Evolutionary conservation across 2,329 filamentous ascomycete species (phyloP), one percentile per base, ranked within the genome.

Genomic region (Alternaria tenuissima): DNA sequence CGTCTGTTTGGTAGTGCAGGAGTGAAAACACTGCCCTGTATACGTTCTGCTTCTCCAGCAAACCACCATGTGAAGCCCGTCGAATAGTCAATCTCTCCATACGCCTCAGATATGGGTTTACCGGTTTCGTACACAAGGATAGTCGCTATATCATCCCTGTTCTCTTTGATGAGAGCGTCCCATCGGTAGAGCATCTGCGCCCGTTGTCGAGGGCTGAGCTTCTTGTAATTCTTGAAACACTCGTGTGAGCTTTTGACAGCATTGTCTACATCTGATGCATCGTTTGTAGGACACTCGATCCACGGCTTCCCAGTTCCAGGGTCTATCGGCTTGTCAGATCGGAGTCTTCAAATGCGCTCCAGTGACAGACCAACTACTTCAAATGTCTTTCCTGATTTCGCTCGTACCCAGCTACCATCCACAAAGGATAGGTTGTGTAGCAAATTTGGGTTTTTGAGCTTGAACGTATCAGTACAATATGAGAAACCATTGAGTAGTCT

Each of bases 151-250:
- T 91, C 88, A 51, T 88, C 85, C 61, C 80, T 82, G 65, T 89
- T 86, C 53, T 86, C 86, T 7, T 85, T 83, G 65, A 90, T 89
- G 56, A 91, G 80, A 4, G 82, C 75, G 75, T 91, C 86, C 88
- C 88, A 91, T 74, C 87, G 87, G 55, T 88, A 76, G 9, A 91
- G 79, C 76, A 86, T 84, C 67, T 89, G 84, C 2, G 88, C 88
- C 54, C 88, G 84, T 53, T 82, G 81, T 16, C 87, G 82, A 0
- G 89, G 88, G 64, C 85, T 89, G 55, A 84, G 77, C 63, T 87
- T 88, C 59, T 81, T 83, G 78, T 86, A 91, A 20, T 78, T 77
- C 63, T 87, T 78, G 68, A 91, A 91, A 4, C 87, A 86, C n/a
- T 78, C 77, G 60, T 89, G 81, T 0, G 89, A 85, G 42, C 84